These are phyloP conservation scores for Aspergillus bridgeri DNA, from an alignment of 495 filamentous ascomycete species.

Conservation along the genomic window DNA sequence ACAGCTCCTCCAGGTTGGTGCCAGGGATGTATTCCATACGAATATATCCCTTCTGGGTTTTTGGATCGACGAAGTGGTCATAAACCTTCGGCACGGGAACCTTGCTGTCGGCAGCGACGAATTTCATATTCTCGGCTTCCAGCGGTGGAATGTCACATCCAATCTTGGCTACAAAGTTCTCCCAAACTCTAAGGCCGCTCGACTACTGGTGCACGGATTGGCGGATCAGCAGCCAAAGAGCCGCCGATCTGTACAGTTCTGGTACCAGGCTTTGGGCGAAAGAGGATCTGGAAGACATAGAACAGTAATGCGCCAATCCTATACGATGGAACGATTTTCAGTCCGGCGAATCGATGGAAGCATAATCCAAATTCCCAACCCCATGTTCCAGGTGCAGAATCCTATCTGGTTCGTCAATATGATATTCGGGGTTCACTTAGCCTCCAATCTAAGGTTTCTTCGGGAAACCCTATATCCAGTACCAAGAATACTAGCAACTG, in stretches of 20 bases:
- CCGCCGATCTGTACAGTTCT: constrained; percentile 34
- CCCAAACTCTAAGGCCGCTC: constrained; percentile 27
- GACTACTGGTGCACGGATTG: constrained; percentile 35
- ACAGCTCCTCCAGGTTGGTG: constrained; percentile 11
- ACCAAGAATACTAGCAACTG: constrained; percentile 32
- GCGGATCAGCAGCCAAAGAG: constrained; percentile 36
- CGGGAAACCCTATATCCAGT: constrained; percentile 32
- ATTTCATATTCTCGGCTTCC: constrained; percentile 25
- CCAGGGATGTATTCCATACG: constrained; percentile 23
- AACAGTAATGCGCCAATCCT: constrained; percentile 33
- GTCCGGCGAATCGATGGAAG: constrained; percentile 35
- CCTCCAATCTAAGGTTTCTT: constrained; percentile 21
- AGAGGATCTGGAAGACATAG: constrained; percentile 36
- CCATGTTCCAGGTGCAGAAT: constrained; percentile 36
- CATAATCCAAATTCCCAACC: constrained; percentile 33
- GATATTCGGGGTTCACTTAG: constrained; percentile 20
- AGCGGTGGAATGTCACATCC: too few relatives aligned
- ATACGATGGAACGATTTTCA: constrained; percentile 28
- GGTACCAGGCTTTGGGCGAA: constrained; percentile 36
- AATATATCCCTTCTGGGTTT: constrained; percentile 19
- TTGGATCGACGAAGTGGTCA: constrained; percentile 17
- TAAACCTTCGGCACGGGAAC: constrained; percentile 21
- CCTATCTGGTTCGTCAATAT: constrained; percentile 37
- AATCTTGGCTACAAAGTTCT: too few relatives aligned
- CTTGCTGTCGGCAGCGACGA: constrained; percentile 19